phyloP scores from a whole-genome alignment of 2,329 filamentous ascomycete species.

The Dichotomopilus funicola region DNA sequence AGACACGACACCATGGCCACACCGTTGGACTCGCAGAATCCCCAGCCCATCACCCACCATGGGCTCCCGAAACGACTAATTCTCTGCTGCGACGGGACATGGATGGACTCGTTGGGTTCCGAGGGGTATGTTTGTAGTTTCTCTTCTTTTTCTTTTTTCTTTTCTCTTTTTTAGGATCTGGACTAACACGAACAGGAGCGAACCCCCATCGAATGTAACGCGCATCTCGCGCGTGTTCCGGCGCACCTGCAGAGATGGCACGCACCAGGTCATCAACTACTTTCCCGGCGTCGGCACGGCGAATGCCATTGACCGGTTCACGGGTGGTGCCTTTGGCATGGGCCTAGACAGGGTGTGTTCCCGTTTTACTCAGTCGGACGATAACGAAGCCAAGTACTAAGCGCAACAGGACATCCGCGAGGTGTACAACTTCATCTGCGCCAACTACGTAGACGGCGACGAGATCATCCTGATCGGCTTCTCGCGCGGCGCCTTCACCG shows the following conservation, averaged over 20 bases:
- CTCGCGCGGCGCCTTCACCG: constrained; percentile 36
- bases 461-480: constrained; percentile 34
- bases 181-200: constrained; percentile 4
- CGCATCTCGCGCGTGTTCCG: constrained; percentile 25
- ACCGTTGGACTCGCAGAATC: constrained; percentile 2
- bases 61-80: constrained; percentile 25
- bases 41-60: not conserved
- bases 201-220: constrained; percentile 29
- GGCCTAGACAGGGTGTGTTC: constrained; percentile 24
- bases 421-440: constrained; percentile 34
- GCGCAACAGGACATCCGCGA: constrained; percentile 27
- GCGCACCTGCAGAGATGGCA: constrained; percentile 24
- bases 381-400: not conserved
- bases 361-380: not conserved
- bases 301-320: constrained; percentile 25
- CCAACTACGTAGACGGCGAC: constrained; percentile 34
- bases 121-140: constrained; percentile 21
- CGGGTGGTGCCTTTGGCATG: constrained; percentile 30
- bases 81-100: constrained; percentile 31
- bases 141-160: too few species aligned
- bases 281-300: constrained; percentile 29
- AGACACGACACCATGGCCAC: constrained; percentile 16
- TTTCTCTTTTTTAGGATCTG: not conserved
- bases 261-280: constrained; percentile 29
- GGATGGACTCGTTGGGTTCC: constrained; percentile 29